Conservation (phyloP, 495 filamentous ascomycete genomes). For the Aspergillus leporis region DNA sequence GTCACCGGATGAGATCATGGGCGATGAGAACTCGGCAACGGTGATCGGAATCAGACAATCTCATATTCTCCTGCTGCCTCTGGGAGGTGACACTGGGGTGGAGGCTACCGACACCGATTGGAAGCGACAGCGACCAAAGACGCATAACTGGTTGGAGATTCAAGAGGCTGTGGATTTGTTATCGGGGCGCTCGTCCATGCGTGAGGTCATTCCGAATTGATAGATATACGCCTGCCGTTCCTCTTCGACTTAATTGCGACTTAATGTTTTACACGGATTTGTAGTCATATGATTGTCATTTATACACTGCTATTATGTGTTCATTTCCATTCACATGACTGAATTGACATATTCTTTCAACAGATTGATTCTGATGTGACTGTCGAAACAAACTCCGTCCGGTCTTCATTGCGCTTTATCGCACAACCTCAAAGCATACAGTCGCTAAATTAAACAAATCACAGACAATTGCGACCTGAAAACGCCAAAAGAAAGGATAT, state of each 20-base stretch:
- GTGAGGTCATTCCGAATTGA: background rate
- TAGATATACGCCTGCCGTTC: background rate
- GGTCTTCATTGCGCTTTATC: too few species aligned
- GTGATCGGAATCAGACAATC: conserved; percentile 91
- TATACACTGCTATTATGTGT: too few species aligned
- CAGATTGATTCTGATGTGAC: too few species aligned
- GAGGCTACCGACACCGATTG: conserved; percentile 89
- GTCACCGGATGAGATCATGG: conserved; percentile 61
- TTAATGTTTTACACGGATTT: too few species aligned
- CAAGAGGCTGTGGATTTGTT: conserved; percentile 61
- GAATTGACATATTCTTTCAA: too few species aligned
- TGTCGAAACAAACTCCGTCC: too few species aligned
- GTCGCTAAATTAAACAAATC: too few species aligned
- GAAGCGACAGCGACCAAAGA: conserved; percentile 76
- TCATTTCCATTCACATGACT: too few species aligned
- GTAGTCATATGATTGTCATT: too few species aligned
- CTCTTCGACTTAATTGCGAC: too few species aligned
- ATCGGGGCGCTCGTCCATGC: background rate
- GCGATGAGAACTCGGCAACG: conserved; percentile 63
- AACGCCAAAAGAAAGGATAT: background rate
- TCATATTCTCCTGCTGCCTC: conserved; percentile 75
- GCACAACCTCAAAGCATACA: too few species aligned
- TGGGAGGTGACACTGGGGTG: conserved; percentile 58
- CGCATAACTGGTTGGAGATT: conserved; percentile 78
- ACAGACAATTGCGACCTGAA: background rate